Base-by-base conservation (phyloP, 345 rosid genomes). In the Raphanus sativus region DNA sequence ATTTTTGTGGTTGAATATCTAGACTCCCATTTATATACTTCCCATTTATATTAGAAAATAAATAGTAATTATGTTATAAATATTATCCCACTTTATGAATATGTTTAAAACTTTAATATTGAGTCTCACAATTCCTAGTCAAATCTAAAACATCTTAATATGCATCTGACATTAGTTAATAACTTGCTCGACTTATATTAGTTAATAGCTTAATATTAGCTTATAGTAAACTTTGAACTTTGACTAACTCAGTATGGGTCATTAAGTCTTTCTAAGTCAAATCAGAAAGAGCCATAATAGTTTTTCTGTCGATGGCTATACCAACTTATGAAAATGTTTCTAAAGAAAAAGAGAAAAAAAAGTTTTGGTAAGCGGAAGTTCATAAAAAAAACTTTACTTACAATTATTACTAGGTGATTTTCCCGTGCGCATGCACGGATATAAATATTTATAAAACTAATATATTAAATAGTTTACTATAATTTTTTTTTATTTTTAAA, bases 311-410 rank as follows among this genome's bases (percentile, higher is more conserved):
- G 45, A 38, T 6, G 7, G n/a, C 48, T 63, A 52, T 50, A 69
- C 80, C 75, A 77, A 77, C 66, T 38, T 77, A 64, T 77, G 75
- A 28, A 68, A 76, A 26, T 29, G 9, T 11, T 36, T 50, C 10
- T 11, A 62, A n/a, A 16, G 59, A 54, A 16, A 54, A 28, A 56
- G 6, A 34, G 16, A 61, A 3, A 8, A 6, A 26, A n/a, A 65
- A 0, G 7, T 30, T 21, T 65, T 65, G 40, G 38, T 65, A 66
- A 56, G 8, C 11, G 26, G 62, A 48, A 68, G 11, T 4, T 69
- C n/a, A 25, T 48, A 32, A 61, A 16, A 50, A 69, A 40, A 62
- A 62, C 80, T 69, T 76, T 29, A 69, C 56, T 76, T 48, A 26
- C 48, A 68, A 68, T 30, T 76, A 12, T 42, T 32, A 21, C n/a